Conservation (phyloP, 1,139 yeast genomes). For the Candida tetrigidarum region DNA sequence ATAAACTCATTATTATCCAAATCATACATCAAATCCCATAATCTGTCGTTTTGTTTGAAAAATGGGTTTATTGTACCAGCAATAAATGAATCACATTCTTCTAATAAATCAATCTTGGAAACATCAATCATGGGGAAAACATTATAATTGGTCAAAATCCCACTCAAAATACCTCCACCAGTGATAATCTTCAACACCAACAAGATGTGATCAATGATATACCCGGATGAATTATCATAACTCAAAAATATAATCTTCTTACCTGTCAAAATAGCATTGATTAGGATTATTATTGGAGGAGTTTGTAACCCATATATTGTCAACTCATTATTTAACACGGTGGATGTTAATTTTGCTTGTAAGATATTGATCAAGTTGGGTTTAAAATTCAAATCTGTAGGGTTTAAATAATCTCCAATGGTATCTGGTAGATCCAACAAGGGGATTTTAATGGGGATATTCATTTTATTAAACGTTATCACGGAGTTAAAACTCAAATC, state of each 20-base stretch:
- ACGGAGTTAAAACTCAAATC: slow-evolving; percentile 50
- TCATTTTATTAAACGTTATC: slow-evolving; percentile 41
- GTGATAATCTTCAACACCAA: slow-evolving; percentile 57
- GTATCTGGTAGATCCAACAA: slow-evolving; percentile 46
- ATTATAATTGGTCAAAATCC: slow-evolving; percentile 48
- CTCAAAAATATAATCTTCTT: slow-evolving; percentile 59
- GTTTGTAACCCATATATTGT: slow-evolving; percentile 61
- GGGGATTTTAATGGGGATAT: slow-evolving; percentile 49
- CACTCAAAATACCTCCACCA: slow-evolving; percentile 63
- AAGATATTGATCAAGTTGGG: slow-evolving; percentile 45
- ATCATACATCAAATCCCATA: slow-evolving; percentile 66
- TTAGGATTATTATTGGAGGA: slow-evolving; percentile 59
- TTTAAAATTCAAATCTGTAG: slow-evolving; percentile 49
- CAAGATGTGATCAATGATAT: slow-evolving; percentile 58
- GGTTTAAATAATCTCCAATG: slow-evolving; percentile 51
- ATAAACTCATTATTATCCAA: slow-evolving; percentile 53
- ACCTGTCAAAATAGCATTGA: slow-evolving; percentile 62
- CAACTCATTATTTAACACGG: slow-evolving; percentile 38
- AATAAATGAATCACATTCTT: slow-evolving; percentile 55
- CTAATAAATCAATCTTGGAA: slow-evolving; percentile 59
- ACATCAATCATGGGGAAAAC: slow-evolving; percentile 68
- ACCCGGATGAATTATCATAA: slow-evolving; percentile 56
- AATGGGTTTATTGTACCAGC: slow-evolving; percentile 75
- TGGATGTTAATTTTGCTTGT: slow-evolving; percentile 35
- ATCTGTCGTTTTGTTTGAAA: slow-evolving; percentile 57